Base-by-base conservation (phyloP, 768 basidiomycete genomes). In the Leccinum subtestaceum region DNA sequence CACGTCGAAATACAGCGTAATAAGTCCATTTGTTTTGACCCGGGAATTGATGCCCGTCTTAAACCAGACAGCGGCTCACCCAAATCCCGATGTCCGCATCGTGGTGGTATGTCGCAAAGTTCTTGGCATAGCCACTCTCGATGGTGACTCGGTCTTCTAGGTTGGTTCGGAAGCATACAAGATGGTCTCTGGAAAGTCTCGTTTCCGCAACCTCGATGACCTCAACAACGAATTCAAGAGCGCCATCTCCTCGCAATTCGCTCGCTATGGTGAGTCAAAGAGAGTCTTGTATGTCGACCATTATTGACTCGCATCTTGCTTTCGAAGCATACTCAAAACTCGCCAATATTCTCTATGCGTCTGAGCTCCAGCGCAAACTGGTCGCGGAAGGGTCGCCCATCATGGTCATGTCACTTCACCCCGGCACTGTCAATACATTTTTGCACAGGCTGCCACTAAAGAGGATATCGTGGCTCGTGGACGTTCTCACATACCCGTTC, bases 1-100 rank as follows among this genome's bases (percentile, higher is more conserved):
- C 7, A 55, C 34, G 12, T 21, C 8, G 31, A 13, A 5, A 56
- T 29, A 43, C 70, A 71, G 83, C 70, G 73, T 82, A 73, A 60
- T 88, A 71, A 55, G 83, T 72, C 84, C 84, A 68, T 67, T 84
- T 56, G 77, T 81, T 13, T 78, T 88, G 60, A 86, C 84, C 9
- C 70, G 76, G 21, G 75, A 78, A 4, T 75, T 88, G 7, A 74
- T 86, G 38, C 82, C 86, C 2, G 66, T 86, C 2, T 65, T 88
- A 50, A 72, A 71, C 43, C 69, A 74, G 54, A 87, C 87, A 1
- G 80, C 84, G 0, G 61, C 74, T 17, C 69, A 77, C 49, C 70
- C 77, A 0, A 72, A 72, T 23, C 76, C 83, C 0, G 87, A 88
- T 59, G 86, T 87, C 50, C 81, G 87, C 17, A 76, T 89, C 13